Percentiles rank a stretch among this genome's conserved stretches.
Conservation (phyloP, 768 basidiomycete genomes). For the Suillus americanus region DNA sequence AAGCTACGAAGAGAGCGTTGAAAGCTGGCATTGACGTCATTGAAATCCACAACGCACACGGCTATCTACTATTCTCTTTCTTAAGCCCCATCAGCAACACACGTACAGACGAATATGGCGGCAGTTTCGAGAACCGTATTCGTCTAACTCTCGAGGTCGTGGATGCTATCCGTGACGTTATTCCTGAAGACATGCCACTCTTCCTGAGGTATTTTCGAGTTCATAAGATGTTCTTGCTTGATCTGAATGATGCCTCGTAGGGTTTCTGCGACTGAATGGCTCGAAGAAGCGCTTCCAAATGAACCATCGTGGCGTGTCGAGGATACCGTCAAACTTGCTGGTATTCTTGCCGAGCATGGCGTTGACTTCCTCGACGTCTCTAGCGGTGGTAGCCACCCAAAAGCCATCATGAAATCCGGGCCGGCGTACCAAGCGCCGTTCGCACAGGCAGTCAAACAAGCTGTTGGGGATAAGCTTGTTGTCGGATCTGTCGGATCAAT, state of each 20-base stretch:
- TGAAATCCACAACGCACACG: conserved; percentile 67
- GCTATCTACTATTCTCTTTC: conserved; percentile 59
- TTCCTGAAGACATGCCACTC: conserved; percentile 63
- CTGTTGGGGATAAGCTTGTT: conserved; percentile 39
- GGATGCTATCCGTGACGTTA: conserved; percentile 58
- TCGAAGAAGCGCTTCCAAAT: conserved; percentile 55
- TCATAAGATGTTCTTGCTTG: neutral
- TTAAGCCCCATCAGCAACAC: conserved; percentile 60
- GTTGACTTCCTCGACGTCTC: conserved; percentile 79
- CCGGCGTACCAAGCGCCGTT: conserved; percentile 58
- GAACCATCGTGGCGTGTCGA: conserved; percentile 67
- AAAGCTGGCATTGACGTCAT: conserved; percentile 57
- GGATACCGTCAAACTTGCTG: conserved; percentile 63
- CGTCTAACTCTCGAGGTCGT: conserved; percentile 63
- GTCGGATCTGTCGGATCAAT: conserved; percentile 30
- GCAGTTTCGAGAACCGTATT: conserved; percentile 67
- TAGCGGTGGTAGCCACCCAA: conserved; percentile 55
- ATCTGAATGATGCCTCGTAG: conserved; percentile 27
- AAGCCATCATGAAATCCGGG: conserved; percentile 27
- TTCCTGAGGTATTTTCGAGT: conserved; percentile 54
- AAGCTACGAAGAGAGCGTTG: conserved; percentile 51
- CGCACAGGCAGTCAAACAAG: conserved; percentile 52
- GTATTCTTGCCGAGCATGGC: conserved; percentile 59
- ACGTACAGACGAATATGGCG: conserved; percentile 69
- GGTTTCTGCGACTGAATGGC: conserved; percentile 74